A percentile compares a stretch with the other conserved stretches of the same genome.
Evolutionary conservation across 805 yeast genomes (phyloP).

Genomic region (Starmerella gropengiesseri): DNA sequence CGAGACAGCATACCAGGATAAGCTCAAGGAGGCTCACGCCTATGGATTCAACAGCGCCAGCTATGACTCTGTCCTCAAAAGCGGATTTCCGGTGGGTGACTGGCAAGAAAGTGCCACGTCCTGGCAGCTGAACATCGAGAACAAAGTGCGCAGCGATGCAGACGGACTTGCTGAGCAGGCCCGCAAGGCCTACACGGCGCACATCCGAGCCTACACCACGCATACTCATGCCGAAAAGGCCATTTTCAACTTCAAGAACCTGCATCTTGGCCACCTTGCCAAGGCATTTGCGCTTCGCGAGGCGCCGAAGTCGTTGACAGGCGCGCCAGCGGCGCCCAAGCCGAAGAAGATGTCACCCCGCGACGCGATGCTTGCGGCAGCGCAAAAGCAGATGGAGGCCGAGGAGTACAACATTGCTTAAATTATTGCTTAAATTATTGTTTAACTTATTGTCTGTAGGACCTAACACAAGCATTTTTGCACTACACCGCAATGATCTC

Average conservation of each 20-base stretch:
- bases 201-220: constrained; percentile 90
- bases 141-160: constrained; percentile 60
- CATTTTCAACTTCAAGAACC: constrained; percentile 64
- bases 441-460: background rate
- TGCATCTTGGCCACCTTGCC: constrained; percentile 94
- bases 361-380: constrained; percentile 22
- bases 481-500: constrained; percentile 7
- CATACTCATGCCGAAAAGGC: constrained; percentile 73
- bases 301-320: constrained; percentile 54
- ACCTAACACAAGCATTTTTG: background rate
- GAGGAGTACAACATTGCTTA: constrained; percentile 23
- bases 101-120: constrained; percentile 97
- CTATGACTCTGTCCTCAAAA: constrained; percentile 32
- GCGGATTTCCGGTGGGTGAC: constrained; percentile 33
- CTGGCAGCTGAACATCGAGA: constrained; percentile 83
- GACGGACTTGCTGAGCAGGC: constrained; percentile 58
- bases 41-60: constrained; percentile 41
- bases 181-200: constrained; percentile 72
- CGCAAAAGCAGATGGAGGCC: constrained; percentile 18
- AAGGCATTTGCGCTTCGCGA: constrained; percentile 91
- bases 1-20: constrained; percentile 59
- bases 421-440: background rate
- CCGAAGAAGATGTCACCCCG: constrained; percentile 18
- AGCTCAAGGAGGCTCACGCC: constrained; percentile 47
- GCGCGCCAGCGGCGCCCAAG: constrained; percentile 9